Conservation (phyloP, 2,329 filamentous ascomycete genomes). For the Nectriaceae sp. region DNA sequence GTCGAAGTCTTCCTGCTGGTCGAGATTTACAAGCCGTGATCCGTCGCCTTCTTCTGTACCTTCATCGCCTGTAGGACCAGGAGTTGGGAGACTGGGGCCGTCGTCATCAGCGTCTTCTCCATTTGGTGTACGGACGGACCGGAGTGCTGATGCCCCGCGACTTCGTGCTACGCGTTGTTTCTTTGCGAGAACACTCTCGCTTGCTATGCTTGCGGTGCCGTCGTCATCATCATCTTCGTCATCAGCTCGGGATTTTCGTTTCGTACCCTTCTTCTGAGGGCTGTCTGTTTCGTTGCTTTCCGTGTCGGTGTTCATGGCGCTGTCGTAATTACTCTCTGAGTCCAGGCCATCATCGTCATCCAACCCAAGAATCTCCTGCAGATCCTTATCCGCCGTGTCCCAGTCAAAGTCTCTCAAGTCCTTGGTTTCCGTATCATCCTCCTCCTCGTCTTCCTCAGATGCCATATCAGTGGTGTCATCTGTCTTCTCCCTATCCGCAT, state of each 20-base stretch:
- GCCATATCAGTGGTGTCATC: slow-evolving; percentile 35
- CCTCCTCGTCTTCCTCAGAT: slow-evolving; percentile 31
- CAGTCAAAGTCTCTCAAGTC: slow-evolving; percentile 62
- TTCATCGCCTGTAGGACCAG: slow-evolving; percentile 38
- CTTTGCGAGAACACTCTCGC: slow-evolving; percentile 49
- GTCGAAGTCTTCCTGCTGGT: slow-evolving; percentile 44
- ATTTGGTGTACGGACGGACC: slow-evolving; percentile 46
- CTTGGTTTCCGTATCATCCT: slow-evolving; percentile 37
- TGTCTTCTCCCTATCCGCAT: slow-evolving; percentile 57
- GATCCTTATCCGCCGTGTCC: slow-evolving; percentile 67
- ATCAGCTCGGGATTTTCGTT: slow-evolving; percentile 35
- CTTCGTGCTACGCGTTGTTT: slow-evolving; percentile 51
- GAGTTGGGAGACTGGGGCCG: slow-evolving; percentile 42
- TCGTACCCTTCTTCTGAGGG: slow-evolving; percentile 29
- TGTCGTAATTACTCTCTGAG: slow-evolving; percentile 19
- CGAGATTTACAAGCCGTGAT: slow-evolving; percentile 23
- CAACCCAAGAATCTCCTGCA: slow-evolving; percentile 70
- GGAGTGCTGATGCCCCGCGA: slow-evolving; percentile 47
- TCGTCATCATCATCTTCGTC: slow-evolving; percentile 37
- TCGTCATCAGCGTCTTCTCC: slow-evolving; percentile 36
- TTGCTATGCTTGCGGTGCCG: slow-evolving; percentile 26
- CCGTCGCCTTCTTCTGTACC: slow-evolving; percentile 33
- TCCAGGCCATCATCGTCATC: slow-evolving; percentile 53
- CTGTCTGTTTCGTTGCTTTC: slow-evolving; percentile 32
- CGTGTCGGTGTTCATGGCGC: slow-evolving; percentile 26